Conservation (phyloP, 2,329 filamentous ascomycete genomes). For the Pseudonectria buxi region DNA sequence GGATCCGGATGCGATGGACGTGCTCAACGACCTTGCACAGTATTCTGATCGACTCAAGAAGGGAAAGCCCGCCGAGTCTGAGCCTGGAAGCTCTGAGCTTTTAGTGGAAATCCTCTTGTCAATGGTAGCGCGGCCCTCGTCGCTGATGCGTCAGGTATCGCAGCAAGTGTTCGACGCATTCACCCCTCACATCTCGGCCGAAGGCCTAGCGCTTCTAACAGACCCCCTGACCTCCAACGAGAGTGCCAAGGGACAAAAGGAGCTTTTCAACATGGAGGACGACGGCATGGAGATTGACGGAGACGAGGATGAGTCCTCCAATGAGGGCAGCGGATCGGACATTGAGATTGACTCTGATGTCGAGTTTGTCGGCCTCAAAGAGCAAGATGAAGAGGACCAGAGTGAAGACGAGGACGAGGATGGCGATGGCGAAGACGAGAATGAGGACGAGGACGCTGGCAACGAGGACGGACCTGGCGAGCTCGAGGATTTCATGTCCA, state of each 20-base stretch:
- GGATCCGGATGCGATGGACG: slow-evolving; percentile 75
- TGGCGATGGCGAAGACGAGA: slow-evolving; percentile 33
- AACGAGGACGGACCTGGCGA: slow-evolving; percentile 40
- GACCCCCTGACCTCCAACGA: slow-evolving; percentile 74
- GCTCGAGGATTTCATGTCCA: slow-evolving; percentile 68
- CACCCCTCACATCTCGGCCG: slow-evolving; percentile 63
- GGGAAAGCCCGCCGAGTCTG: slow-evolving; percentile 36
- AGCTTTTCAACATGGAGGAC: slow-evolving; percentile 69
- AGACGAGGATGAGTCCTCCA: slow-evolving; percentile 30
- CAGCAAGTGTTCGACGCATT: slow-evolving; percentile 85
- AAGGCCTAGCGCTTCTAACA: slow-evolving; percentile 59
- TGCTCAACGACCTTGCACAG: slow-evolving; percentile 73
- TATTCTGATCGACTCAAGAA: slow-evolving; percentile 63
- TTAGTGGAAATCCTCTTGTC: slow-evolving; percentile 86
- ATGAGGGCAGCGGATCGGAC: slow-evolving; percentile 36
- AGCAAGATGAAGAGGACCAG: slow-evolving; percentile 34
- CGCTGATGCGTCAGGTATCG: slow-evolving; percentile 76
- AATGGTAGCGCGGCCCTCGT: slow-evolving; percentile 78
- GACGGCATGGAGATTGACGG: slow-evolving; percentile 50
- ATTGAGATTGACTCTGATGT: slow-evolving; percentile 44
- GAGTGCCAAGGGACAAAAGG: slow-evolving; percentile 73
- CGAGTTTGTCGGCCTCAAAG: slow-evolving; percentile 41
- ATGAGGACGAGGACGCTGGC: slow-evolving; percentile 33
- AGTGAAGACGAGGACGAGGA: slow-evolving; percentile 35
- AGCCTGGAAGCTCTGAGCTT: slow-evolving; percentile 57